These are phyloP conservation scores for Hyaloscypha hepaticicola DNA, from an alignment of 495 filamentous ascomycete genomes.

Conservation along the genomic window DNA sequence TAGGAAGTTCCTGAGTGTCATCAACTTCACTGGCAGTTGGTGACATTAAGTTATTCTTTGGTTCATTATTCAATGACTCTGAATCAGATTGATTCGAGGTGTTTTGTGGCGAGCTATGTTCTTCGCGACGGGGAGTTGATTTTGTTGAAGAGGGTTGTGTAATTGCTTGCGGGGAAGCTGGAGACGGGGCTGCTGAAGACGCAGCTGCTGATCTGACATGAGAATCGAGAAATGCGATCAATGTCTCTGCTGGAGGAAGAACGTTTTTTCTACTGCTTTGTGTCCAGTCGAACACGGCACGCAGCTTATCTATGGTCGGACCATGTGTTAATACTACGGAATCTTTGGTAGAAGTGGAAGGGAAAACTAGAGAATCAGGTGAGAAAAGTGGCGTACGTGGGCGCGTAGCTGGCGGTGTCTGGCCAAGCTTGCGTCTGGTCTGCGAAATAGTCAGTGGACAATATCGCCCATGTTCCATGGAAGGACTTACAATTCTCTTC, in stretches of 20 bases:
- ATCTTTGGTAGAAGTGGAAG: background rate
- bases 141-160: background rate
- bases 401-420: conserved; percentile 9
- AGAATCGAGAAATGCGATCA: background rate
- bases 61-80: background rate
- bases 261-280: background rate
- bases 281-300: too few relatives aligned
- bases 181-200: background rate
- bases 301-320: background rate
- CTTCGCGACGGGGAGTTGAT: background rate
- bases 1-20: background rate
- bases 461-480: background rate
- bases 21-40: background rate
- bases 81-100: background rate
- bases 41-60: background rate
- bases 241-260: background rate
- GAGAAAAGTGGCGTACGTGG: background rate
- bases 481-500: background rate
- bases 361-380: background rate
- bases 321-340: background rate
- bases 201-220: too few relatives aligned
- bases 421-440: conserved; percentile 5
- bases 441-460: background rate
- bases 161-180: background rate
- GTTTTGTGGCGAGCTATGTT: background rate